These are phyloP conservation scores for Chalaropsis ovoidea DNA, from an alignment of 2,329 filamentous ascomycete species.

Conservation along the genomic window DNA sequence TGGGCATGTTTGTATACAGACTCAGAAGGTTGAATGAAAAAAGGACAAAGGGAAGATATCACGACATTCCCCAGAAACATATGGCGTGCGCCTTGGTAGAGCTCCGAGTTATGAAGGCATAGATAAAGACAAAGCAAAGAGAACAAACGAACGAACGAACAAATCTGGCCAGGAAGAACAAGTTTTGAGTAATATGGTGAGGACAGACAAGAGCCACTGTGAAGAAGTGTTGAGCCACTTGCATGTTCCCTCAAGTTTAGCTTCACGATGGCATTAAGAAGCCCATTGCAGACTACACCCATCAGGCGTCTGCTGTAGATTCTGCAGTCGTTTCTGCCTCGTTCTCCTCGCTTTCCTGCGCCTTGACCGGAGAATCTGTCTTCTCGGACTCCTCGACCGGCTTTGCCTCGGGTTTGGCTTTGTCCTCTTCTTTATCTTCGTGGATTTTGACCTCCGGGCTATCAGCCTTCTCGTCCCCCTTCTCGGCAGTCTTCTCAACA, in stretches of 20 bases:
- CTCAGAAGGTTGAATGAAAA: neutral
- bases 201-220: neutral
- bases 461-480: slow-evolving; percentile 22
- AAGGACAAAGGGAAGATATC: neutral
- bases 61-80: neutral
- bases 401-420: slow-evolving; percentile 17
- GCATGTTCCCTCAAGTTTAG: neutral
- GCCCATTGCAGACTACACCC: neutral
- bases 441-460: slow-evolving; percentile 4
- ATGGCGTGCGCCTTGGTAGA: neutral
- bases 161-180: neutral
- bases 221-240: neutral
- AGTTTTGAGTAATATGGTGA: neutral
- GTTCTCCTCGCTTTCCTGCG: slow-evolving; percentile 18
- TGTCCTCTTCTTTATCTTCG: slow-evolving; percentile 21
- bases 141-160: neutral
- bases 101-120: neutral
- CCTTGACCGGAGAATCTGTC: neutral
- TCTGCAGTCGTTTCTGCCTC: neutral
- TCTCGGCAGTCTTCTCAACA: slow-evolving; percentile 25
- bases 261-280: slow-evolving; percentile 1
- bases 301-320: neutral
- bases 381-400: neutral
- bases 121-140: neutral
- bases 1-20: neutral